Evolutionary conservation across 768 basidiomycete species (phyloP).

Genomic region (Podaxis sp.): DNA sequence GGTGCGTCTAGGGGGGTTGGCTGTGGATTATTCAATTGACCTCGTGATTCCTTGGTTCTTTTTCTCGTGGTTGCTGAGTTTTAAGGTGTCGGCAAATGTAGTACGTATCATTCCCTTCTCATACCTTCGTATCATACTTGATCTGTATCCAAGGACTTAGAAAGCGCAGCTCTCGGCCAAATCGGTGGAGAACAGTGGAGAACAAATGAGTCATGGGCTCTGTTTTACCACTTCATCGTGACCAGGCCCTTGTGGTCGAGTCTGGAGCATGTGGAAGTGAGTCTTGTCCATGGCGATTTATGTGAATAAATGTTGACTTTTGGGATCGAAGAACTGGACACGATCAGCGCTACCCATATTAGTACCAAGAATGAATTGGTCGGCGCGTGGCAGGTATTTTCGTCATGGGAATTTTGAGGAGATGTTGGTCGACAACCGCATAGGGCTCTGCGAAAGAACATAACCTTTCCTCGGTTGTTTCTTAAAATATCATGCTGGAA

Average conservation of each 20-base stretch:
- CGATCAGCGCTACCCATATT: neutral
- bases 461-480: neutral
- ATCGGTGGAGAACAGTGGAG: neutral
- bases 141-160: neutral
- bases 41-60: neutral
- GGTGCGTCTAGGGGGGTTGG: neutral
- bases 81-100: neutral
- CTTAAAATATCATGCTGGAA: neutral
- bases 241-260: neutral
- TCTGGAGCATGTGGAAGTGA: slow-evolving; percentile 1
- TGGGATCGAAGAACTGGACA: neutral
- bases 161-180: neutral
- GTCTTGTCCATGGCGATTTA: neutral
- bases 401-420: slow-evolving; percentile 1
- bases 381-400: neutral
- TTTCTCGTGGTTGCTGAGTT: slow-evolving; percentile 1
- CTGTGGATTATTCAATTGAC: neutral
- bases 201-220: neutral
- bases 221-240: neutral
- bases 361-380: neutral
- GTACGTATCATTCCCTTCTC: neutral
- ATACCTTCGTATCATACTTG: neutral
- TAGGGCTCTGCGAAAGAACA: neutral
- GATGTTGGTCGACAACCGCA: neutral
- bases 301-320: neutral